Conservation (phyloP, 2,329 filamentous ascomycete genomes). For the Diplodia mutila region DNA sequence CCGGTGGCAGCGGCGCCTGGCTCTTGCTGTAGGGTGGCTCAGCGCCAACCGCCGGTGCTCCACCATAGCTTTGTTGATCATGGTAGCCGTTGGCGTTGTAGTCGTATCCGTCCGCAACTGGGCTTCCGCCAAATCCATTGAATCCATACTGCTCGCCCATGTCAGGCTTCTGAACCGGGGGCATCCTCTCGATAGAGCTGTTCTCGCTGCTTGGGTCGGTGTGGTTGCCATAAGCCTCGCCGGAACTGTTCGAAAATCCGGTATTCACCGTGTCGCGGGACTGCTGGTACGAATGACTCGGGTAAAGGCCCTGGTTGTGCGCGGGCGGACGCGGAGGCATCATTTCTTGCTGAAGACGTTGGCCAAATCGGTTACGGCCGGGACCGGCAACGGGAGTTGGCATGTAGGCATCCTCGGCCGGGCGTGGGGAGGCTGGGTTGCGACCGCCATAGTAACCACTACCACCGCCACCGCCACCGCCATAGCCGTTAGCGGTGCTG, state of each 20-base stretch:
- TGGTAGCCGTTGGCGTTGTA: conserved; percentile 6
- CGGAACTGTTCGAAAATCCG: conserved; percentile 71
- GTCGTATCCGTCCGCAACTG: conserved; percentile 47
- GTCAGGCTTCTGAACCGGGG: conserved; percentile 44
- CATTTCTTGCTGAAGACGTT: conserved; percentile 49
- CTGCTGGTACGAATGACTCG: conserved; percentile 66
- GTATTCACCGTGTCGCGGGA: conserved; percentile 88
- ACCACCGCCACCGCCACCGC: conserved; percentile 30
- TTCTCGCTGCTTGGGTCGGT: conserved; percentile 94
- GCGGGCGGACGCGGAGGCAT: conserved; percentile 37
- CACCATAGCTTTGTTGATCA: conserved; percentile 16
- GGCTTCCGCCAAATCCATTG: conserved; percentile 51
- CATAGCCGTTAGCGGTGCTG: conserved; percentile 38
- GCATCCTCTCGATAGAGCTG: conserved; percentile 80
- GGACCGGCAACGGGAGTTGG: conserved; percentile 39
- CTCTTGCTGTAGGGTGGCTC: conserved; percentile 3
- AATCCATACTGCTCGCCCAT: conserved; percentile 62
- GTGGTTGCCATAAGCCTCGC: conserved; percentile 75
- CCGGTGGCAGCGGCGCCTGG: conserved; percentile 6
- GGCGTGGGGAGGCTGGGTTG: conserved; percentile 28
- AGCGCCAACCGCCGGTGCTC: conserved; percentile 11
- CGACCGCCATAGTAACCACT: conserved; percentile 44
- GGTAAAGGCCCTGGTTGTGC: conserved; percentile 49
- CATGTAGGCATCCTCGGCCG: conserved; percentile 34
- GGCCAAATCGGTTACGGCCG: conserved; percentile 43